Evolutionary conservation across 2,329 filamentous ascomycete genomes (phyloP), one percentile per base, ranked within the genome.

Genomic region (Seiridium unicorne): DNA sequence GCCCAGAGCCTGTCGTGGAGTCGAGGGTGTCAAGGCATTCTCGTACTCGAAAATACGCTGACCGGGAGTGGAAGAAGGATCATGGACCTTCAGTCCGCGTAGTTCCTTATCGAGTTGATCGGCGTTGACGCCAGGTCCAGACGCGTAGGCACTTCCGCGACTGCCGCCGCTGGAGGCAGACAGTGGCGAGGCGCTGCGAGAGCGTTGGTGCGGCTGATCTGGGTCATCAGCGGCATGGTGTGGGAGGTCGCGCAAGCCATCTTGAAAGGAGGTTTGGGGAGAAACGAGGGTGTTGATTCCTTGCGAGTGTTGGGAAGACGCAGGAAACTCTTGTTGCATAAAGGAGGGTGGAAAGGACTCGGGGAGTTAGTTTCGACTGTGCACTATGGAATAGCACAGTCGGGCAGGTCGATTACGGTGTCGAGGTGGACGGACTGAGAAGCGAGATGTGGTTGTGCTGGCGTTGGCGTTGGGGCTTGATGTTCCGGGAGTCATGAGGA

Each of bases 241-340:
- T 72, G 57, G 58, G 65, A 64, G 64, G 62, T 72, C 18, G 18
- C 18, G 72, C 70, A 76, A 76, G 84, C 86, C 86, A 89, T 88
- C 73, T 81, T 88, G 84, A 74, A 76, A 73, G 65, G 74, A 61
- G 65, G 65, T 59, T 54, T 72, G 63, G 44, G 73, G 60, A 61
- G 69, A 66, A 60, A 71, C 65, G 62, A 75, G 64, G 66, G 68
- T 70, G 73, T 66, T 74, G 66, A 58, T 65, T 18, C 57, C 60
- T 61, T 68, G 69, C 64, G 62, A 61, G 58, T 68, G 61, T 54
- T 64, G 62, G 61, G 64, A 66, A 66, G 73, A 68, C 63, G 75
- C 76, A 65, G 69, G 72, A 69, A 77, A 78, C 80, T 81, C 83
- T 82, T 77, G 79, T 79, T 87, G 86, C 86, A 89, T 89, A 86